Conservation (phyloP, 441 rosid genomes). For the Viola pubescens region DNA sequence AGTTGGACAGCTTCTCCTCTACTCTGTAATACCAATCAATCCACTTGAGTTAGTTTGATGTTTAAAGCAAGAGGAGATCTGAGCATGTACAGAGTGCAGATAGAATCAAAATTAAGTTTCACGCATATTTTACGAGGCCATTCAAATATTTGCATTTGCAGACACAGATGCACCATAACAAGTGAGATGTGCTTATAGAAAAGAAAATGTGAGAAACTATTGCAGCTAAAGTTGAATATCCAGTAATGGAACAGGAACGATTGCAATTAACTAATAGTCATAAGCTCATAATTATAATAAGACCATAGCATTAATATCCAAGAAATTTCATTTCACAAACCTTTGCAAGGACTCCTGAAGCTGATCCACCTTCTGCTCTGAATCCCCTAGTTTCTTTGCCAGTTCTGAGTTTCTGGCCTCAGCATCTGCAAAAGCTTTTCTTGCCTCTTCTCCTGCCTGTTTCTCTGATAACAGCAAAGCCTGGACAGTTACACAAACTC, state of each 20-base stretch:
- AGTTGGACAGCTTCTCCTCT: constrained; percentile 95
- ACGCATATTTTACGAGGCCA: background rate
- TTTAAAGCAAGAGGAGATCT: background rate
- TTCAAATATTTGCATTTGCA: background rate
- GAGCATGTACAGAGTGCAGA: background rate
- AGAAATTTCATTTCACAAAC: constrained; percentile 35
- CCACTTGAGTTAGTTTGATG: constrained; percentile 4
- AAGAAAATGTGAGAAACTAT: background rate
- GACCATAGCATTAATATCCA: constrained; percentile 2
- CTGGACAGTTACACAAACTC: constrained; percentile 33
- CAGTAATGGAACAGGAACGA: background rate
- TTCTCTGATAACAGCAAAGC: constrained; percentile 63
- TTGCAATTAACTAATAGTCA: constrained; percentile 5
- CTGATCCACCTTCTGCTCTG: constrained; percentile 71
- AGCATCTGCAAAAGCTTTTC: constrained; percentile 47
- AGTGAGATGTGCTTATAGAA: background rate
- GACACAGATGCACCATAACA: background rate
- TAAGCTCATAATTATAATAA: background rate
- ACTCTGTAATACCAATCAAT: constrained; percentile 40
- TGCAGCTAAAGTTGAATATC: background rate
- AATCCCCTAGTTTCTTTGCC: constrained; percentile 67
- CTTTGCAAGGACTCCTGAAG: constrained; percentile 98
- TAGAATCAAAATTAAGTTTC: background rate
- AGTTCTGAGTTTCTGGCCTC: constrained; percentile 70
- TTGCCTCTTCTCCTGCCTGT: constrained; percentile 57